phyloP scores from a whole-genome alignment of 805 yeast genomes.

The Torulaspora maleeae region DNA sequence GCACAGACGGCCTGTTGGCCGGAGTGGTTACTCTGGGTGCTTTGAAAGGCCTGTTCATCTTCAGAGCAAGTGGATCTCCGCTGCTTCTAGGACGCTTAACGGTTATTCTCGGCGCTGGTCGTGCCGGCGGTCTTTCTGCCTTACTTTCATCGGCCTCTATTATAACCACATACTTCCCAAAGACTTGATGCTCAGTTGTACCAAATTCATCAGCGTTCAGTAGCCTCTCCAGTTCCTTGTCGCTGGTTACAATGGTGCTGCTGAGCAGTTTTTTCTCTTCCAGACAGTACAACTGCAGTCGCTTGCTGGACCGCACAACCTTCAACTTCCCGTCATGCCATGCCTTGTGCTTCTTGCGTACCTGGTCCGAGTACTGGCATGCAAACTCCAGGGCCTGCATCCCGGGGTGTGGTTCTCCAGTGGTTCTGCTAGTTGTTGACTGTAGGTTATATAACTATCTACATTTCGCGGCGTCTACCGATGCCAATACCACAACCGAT shows the following conservation, averaged over 20 bases:
- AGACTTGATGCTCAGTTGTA: slow-evolving; percentile 27
- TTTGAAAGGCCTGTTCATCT: slow-evolving; percentile 30
- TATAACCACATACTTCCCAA: slow-evolving; percentile 25
- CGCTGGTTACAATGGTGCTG: slow-evolving; percentile 26
- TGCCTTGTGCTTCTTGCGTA: slow-evolving; percentile 32
- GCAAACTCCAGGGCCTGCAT: slow-evolving; percentile 6
- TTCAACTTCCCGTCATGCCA: slow-evolving; percentile 36
- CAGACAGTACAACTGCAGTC: slow-evolving; percentile 23
- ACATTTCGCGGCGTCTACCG: slow-evolving; percentile 28
- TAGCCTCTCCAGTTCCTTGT: slow-evolving; percentile 18
- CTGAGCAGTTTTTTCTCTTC: slow-evolving; percentile 24
- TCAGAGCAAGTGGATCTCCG: slow-evolving; percentile 21
- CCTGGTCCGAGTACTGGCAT: slow-evolving; percentile 35
- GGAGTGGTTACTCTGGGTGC: slow-evolving; percentile 22
- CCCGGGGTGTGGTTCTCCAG: no score
- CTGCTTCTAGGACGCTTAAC: neutral
- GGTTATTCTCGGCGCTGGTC: neutral
- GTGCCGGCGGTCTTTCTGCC: slow-evolving; percentile 13
- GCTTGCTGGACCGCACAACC: slow-evolving; percentile 20
- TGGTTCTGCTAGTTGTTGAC: neutral
- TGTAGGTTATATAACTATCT: neutral
- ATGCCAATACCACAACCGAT: slow-evolving; percentile 46
- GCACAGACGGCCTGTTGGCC: slow-evolving; percentile 15
- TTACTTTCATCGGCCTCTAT: slow-evolving; percentile 11
- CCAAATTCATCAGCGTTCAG: slow-evolving; percentile 25